phyloP scores from a whole-genome alignment of 805 yeast genomes.

The Wickerhamomyces pijperi region DNA sequence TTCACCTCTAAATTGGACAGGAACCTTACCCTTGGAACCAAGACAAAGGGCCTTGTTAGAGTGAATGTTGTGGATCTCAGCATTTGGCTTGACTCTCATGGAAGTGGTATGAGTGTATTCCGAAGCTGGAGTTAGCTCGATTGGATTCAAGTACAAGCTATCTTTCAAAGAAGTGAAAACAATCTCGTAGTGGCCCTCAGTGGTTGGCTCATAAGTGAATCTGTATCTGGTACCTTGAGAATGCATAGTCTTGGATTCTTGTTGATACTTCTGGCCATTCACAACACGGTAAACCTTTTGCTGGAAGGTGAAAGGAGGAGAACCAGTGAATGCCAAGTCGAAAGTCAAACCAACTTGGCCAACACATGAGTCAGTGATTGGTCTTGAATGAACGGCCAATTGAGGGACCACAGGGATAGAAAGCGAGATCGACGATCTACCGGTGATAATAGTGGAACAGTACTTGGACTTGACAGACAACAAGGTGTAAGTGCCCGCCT shows the following conservation, averaged over 20 bases:
- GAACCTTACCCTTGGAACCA: slow-evolving; percentile 34
- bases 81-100: slow-evolving; percentile 61
- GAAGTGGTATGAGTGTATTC: slow-evolving; percentile 54
- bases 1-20: slow-evolving; percentile 62
- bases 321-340: slow-evolving; percentile 58
- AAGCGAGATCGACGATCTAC: slow-evolving; percentile 41
- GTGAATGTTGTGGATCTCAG: slow-evolving; percentile 18
- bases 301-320: slow-evolving; percentile 68
- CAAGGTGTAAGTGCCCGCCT: slow-evolving; percentile 60
- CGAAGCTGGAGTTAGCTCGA: slow-evolving; percentile 21
- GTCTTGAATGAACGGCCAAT: slow-evolving; percentile 27
- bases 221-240: slow-evolving; percentile 37
- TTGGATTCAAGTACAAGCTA: slow-evolving; percentile 40
- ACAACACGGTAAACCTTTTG: slow-evolving; percentile 48
- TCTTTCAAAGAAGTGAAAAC: slow-evolving; percentile 58
- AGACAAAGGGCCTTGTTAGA: slow-evolving; percentile 27
- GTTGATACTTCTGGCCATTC: slow-evolving; percentile 21
- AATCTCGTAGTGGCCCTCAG: slow-evolving; percentile 74
- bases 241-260: slow-evolving; percentile 24
- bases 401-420: slow-evolving; percentile 48
- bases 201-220: slow-evolving; percentile 62
- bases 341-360: slow-evolving; percentile 84
- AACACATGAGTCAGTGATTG: slow-evolving; percentile 78
- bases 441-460: slow-evolving; percentile 59
- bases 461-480: slow-evolving; percentile 40